phyloP scores from a whole-genome alignment of 1,284 basidiomycete genomes.

The Fomitiporia mediterranea region DNA sequence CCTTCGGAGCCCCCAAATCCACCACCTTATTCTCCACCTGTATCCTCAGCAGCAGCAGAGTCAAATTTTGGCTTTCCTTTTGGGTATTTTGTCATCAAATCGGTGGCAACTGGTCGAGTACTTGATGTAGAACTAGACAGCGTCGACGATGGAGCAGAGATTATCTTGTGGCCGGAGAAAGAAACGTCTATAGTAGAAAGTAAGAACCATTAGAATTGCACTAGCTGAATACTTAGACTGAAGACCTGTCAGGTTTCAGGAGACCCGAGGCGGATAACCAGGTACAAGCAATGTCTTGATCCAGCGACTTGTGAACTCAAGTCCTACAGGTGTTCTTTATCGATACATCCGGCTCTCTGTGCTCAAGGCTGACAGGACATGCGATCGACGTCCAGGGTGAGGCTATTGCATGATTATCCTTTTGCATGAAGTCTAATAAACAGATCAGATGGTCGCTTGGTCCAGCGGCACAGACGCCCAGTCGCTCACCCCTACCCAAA shows the following conservation, averaged over 20 bases:
- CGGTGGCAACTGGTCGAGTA: slow-evolving; percentile 51
- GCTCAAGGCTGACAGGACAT: slow-evolving; percentile 73
- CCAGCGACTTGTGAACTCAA: slow-evolving; percentile 1
- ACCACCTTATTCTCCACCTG: slow-evolving; percentile 9
- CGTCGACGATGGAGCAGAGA: slow-evolving; percentile 58
- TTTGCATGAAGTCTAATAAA: neutral
- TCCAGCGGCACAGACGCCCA: slow-evolving; percentile 70
- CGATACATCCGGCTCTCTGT: slow-evolving; percentile 67
- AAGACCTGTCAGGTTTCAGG: slow-evolving; percentile 47
- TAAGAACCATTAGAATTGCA: slow-evolving; percentile 27
- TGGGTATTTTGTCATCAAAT: slow-evolving; percentile 73
- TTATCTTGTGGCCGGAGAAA: slow-evolving; percentile 65
- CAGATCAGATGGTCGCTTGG: slow-evolving; percentile 50
- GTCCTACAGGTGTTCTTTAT: slow-evolving; percentile 67
- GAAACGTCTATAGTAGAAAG: slow-evolving; percentile 73
- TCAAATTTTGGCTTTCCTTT: slow-evolving; percentile 54
- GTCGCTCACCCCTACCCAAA: slow-evolving; percentile 72
- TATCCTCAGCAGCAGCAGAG: slow-evolving; percentile 5
- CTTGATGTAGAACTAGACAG: slow-evolving; percentile 57
- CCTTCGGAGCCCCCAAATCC: neutral
- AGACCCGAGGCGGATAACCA: slow-evolving; percentile 69
- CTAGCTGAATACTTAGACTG: neutral
- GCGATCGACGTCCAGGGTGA: slow-evolving; percentile 72
- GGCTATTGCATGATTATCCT: slow-evolving; percentile 12
- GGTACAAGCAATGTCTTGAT: slow-evolving; percentile 31